Evolutionary conservation across 345 rosid genomes (phyloP), one percentile per base, ranked within the genome.

Genomic region (Fremontodendron californicum): DNA sequence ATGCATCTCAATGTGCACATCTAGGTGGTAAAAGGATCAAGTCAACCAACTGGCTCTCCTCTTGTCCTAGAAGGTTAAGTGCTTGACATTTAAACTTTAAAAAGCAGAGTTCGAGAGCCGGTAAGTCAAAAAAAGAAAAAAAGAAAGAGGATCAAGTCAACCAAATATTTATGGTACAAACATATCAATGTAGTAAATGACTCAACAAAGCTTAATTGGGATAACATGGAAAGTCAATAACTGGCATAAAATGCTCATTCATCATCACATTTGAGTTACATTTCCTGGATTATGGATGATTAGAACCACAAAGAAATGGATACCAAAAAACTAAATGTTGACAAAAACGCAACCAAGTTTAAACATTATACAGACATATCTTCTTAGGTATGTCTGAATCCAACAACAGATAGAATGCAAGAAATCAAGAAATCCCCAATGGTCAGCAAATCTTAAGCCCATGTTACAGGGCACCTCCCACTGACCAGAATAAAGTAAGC

Each of bases 371-470:
- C 29, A 39, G 16, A 65, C 29, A 65, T 19, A 19, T 67, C 33
- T 43, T 66, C 49, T 2, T 42, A 23, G 52, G 72, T 42, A 43
- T 42, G 52, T 45, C n/a, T 4, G 35, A 23, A 42, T 0, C n/a
- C 33, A 12, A 6, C 10, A 67, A 42, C 9, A 29, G 66, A 61
- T 61, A 6, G 66, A 29, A 13, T 29, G 29, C 9, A 1, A 5
- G 51, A 42, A 66, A 43, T 5, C 10, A 68, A 43, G 11, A 68
- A 68, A 68, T 13, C 55, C 23, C 54, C 54, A 60, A 43, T 21
- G 52, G 51, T 23, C 68, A 60, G 57, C 69, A 74, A 74, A 74
- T 57, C n/a, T 35, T 8, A 48, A 70, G 21, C 4, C 49, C 62
- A 35, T 6, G 29, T 37, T 23, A 52, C 9, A 21, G 55, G 65